A percentile compares a stretch with the other conserved stretches of the same genome.
These are phyloP conservation scores for Aspergillus cristatus DNA, from an alignment of 495 filamentous ascomycete genomes.

Conservation along the genomic window DNA sequence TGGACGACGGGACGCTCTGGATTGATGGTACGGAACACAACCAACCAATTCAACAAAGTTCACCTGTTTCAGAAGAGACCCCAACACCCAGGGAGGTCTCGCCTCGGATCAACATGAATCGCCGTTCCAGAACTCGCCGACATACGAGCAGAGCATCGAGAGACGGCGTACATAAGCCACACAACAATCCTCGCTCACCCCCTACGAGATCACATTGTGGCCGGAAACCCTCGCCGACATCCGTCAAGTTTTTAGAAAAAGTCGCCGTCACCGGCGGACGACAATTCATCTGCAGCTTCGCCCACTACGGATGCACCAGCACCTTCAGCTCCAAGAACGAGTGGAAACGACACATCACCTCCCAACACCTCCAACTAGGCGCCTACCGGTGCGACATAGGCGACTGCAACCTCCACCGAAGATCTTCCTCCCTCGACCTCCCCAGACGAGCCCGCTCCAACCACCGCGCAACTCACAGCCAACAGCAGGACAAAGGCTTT, in stretches of 20 bases:
- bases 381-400: conserved; percentile 75
- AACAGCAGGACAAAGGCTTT: conserved; percentile 53
- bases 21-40: too few species aligned
- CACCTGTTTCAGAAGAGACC: too few species aligned
- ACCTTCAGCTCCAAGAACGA: conserved; percentile 92
- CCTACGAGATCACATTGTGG: too few species aligned
- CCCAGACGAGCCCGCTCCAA: neutral
- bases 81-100: too few species aligned
- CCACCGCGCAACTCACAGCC: conserved; percentile 7
- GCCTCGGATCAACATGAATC: too few species aligned
- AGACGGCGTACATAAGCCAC: too few species aligned
- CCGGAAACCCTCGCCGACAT: too few species aligned
- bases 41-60: too few species aligned
- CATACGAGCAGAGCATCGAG: too few species aligned
- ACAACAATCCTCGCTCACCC: too few species aligned
- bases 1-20: too few species aligned
- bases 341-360: conserved; percentile 85
- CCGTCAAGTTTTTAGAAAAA: conserved; percentile 3
- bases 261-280: conserved; percentile 35
- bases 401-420: conserved; percentile 37
- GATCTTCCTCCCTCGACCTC: neutral
- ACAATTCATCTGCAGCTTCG: conserved; percentile 73
- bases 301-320: conserved; percentile 71
- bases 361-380: conserved; percentile 69
- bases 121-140: too few species aligned